Percentiles rank a stretch among this genome's conserved stretches.
Conservation (phyloP, 352 stramenopile species). For the Pythium oligandrum region DNA sequence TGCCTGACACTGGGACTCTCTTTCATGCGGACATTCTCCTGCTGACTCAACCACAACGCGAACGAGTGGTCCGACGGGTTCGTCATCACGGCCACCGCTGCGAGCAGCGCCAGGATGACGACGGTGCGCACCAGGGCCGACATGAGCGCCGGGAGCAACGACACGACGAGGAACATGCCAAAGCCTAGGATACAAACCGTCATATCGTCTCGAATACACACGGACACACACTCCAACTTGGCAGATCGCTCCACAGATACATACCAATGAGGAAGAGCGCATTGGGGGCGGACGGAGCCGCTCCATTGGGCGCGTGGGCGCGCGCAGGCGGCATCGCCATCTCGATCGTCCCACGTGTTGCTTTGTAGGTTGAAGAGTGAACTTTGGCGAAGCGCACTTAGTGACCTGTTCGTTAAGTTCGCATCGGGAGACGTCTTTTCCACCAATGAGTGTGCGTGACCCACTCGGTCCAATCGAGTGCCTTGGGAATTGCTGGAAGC, state of each 20-base stretch:
- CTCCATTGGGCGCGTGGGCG: slow-evolving; percentile 5
- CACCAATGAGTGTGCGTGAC: slow-evolving; percentile 8
- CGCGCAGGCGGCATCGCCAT: slow-evolving; percentile 12
- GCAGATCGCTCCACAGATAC: not conserved
- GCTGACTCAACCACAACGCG: slow-evolving; percentile 51
- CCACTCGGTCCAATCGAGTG: slow-evolving; percentile 17
- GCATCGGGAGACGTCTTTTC: slow-evolving; percentile 1
- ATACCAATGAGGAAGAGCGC: slow-evolving; percentile 66
- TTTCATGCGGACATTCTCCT: slow-evolving; percentile 50
- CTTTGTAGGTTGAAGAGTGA: no score
- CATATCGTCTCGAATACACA: no score
- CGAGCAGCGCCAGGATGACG: slow-evolving; percentile 21
- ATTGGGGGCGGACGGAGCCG: slow-evolving; percentile 41
- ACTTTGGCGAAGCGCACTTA: no score
- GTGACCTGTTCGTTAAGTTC: no score
- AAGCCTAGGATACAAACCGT: slow-evolving; percentile 25
- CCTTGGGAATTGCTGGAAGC: not conserved
- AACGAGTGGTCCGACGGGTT: slow-evolving; percentile 76
- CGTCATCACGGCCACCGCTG: slow-evolving; percentile 30
- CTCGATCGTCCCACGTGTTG: not conserved
- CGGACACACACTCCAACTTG: no score
- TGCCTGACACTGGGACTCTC: slow-evolving; percentile 38
- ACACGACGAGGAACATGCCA: slow-evolving; percentile 64
- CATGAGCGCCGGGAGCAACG: slow-evolving; percentile 57
- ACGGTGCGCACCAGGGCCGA: slow-evolving; percentile 33